These are phyloP conservation scores for Pythium aristosporum DNA, from an alignment of 352 stramenopile genomes.

Conservation along the genomic window DNA sequence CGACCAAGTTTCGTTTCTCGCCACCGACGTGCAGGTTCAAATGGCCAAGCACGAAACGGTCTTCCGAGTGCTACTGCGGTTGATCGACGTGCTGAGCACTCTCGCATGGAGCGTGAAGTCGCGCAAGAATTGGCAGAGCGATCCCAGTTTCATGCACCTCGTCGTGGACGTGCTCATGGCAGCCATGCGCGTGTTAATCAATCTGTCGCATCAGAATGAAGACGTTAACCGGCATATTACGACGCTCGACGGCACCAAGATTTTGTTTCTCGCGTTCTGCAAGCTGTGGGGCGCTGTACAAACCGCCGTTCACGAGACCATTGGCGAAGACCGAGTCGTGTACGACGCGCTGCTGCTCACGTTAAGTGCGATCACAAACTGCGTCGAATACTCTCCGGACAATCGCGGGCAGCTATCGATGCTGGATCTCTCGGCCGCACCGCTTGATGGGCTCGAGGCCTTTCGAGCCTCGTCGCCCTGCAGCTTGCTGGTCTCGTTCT, in stretches of 20 bases:
- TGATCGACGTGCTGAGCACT: constrained; percentile 36
- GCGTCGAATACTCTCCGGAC: constrained; percentile 52
- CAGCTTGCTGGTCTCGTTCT: constrained; percentile 49
- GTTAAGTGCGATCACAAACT: constrained; percentile 73
- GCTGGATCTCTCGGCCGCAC: constrained; percentile 10
- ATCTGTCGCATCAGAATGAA: constrained; percentile 74
- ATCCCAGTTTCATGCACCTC: constrained; percentile 33
- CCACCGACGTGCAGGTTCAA: constrained; percentile 41
- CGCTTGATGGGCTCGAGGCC: constrained; percentile 10
- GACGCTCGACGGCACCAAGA: constrained; percentile 35
- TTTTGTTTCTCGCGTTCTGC: constrained; percentile 48
- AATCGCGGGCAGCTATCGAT: constrained; percentile 48
- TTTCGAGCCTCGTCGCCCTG: constrained; percentile 28
- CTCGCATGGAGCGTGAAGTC: constrained; percentile 33
- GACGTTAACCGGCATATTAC: constrained; percentile 45
- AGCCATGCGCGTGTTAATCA: constrained; percentile 64
- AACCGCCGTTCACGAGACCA: not conserved
- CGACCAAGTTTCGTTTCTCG: constrained; percentile 68
- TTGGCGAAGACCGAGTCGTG: constrained; percentile 41
- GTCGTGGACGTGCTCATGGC: constrained; percentile 46
- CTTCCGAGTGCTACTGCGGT: constrained; percentile 41
- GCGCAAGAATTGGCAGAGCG: constrained; percentile 26
- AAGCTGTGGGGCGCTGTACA: constrained; percentile 27
- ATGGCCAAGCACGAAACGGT: constrained; percentile 37
- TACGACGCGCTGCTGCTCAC: constrained; percentile 63